A percentile compares a stretch with the other conserved stretches of the same genome.
These are phyloP conservation scores for Nicotiana otophora DNA, from an alignment of 257 asterid genomes.

Conservation along the genomic window DNA sequence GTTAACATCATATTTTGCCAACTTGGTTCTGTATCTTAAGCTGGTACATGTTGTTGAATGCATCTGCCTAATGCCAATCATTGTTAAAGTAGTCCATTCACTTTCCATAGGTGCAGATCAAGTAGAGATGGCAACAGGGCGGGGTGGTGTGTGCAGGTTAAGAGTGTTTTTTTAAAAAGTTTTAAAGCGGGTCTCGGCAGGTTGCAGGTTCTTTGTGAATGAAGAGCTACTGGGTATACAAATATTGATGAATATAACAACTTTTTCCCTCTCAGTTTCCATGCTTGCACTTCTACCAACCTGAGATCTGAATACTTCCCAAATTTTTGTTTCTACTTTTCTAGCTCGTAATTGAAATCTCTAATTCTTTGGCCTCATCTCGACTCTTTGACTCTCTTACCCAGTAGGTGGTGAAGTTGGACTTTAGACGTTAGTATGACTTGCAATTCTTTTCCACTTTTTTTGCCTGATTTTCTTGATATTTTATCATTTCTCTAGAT, in stretches of 20 bases:
- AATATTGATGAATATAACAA: not conserved
- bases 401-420: no score
- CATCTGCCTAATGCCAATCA: not conserved
- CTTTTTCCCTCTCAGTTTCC: not conserved
- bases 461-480: no score
- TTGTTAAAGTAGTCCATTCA: not conserved
- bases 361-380: no score
- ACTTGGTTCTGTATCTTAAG: not conserved
- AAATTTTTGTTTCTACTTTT: not conserved
- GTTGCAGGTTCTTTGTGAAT: not conserved
- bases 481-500: no score
- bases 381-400: no score
- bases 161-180: not conserved
- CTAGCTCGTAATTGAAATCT: no score
- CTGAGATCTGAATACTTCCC: no score
- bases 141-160: not conserved
- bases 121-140: not conserved
- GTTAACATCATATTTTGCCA: not conserved
- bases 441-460: no score
- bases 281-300: no score
- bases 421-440: no score
- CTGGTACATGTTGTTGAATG: not conserved
- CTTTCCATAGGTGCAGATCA: not conserved
- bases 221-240: not conserved
- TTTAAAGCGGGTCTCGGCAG: not conserved